Evolutionary conservation across 192 early-diverging fungal species (phyloP).

Genomic region (Podila verticillata): DNA sequence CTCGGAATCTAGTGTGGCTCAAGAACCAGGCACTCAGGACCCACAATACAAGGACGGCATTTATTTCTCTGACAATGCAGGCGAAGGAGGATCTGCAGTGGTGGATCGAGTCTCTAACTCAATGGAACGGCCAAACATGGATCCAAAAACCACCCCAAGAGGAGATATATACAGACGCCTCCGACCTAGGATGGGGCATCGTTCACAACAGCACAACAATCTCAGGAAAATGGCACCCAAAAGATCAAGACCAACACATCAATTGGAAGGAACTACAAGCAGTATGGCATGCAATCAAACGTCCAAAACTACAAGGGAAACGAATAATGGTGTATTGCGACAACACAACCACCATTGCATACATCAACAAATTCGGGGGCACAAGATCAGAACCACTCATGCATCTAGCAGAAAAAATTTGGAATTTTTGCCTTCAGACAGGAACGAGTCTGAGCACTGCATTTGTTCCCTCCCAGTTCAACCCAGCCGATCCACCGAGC

Average conservation of each 20-base stretch:
- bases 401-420: constrained; percentile 19
- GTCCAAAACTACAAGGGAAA: background rate
- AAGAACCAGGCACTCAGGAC: constrained; percentile 32
- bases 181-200: constrained; percentile 35
- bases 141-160: constrained; percentile 19
- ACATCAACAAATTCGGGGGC: constrained; percentile 44
- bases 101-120: constrained; percentile 17
- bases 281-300: too few species aligned
- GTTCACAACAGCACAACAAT: background rate
- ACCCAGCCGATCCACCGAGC: constrained; percentile 36
- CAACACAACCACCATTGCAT: constrained; percentile 43
- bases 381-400: constrained; percentile 25
- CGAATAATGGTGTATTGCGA: constrained; percentile 20
- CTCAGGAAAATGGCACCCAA: background rate
- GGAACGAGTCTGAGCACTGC: constrained; percentile 21
- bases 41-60: constrained; percentile 12
- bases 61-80: constrained; percentile 7
- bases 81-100: constrained; percentile 22
- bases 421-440: constrained; percentile 26
- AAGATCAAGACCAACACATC: constrained; percentile 10
- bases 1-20: constrained; percentile 16
- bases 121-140: constrained; percentile 36
- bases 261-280: constrained; percentile 12
- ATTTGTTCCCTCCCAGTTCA: constrained; percentile 25
- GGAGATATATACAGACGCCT: constrained; percentile 34